phyloP scores from a whole-genome alignment of 2,329 filamentous ascomycete genomes.

The Didymella sp. region DNA sequence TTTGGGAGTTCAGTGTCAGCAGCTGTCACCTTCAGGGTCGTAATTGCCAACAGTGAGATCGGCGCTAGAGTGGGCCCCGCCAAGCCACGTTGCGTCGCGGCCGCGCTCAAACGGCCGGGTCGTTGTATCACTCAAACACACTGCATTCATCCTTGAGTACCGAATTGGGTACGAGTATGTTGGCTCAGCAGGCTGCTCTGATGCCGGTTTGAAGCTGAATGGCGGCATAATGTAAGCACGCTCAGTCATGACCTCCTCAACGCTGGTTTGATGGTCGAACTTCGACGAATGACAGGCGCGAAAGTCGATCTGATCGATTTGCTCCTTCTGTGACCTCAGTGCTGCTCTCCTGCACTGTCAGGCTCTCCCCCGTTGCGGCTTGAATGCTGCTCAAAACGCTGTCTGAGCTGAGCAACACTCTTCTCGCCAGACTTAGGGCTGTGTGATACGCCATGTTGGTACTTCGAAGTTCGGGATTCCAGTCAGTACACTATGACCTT shows the following conservation, averaged over 20 bases:
- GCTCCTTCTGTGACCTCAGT: neutral
- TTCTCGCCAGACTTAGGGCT: neutral
- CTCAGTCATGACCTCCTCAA: neutral
- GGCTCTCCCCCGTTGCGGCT: neutral
- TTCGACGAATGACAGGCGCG: neutral
- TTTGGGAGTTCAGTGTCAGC: neutral
- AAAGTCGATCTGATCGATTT: neutral
- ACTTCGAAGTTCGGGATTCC: neutral
- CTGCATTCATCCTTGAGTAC: neutral
- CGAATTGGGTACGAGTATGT: neutral
- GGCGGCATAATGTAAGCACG: neutral
- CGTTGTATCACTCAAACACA: neutral
- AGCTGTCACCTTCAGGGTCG: conserved; percentile 1
- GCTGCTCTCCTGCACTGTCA: neutral
- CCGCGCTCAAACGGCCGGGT: neutral
- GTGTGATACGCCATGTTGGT: neutral
- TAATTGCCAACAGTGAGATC: conserved; percentile 1
- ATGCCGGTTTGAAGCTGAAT: neutral
- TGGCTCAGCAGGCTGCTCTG: neutral
- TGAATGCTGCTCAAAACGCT: neutral
- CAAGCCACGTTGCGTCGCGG: conserved; percentile 8
- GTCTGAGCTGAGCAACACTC: neutral
- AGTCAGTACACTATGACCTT: neutral
- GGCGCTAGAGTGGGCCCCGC: conserved; percentile 12
- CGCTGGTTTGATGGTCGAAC: neutral